Conservation (phyloP, 257 asterid species). For the Penstemon eatonii region DNA sequence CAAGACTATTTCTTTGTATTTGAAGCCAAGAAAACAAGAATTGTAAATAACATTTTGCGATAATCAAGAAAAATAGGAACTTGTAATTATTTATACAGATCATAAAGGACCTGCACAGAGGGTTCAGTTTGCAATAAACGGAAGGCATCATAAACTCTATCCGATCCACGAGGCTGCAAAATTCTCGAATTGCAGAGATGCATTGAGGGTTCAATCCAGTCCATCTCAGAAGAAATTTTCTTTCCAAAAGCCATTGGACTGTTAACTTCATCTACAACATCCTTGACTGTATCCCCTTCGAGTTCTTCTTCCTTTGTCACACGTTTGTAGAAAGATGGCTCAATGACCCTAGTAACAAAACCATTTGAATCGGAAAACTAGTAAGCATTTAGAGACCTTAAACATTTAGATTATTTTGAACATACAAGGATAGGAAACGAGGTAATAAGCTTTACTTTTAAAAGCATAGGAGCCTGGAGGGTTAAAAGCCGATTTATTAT, state of each 20-base stretch:
- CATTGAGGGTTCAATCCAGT: slow-evolving; percentile 61
- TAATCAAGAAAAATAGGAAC: too few relatives aligned
- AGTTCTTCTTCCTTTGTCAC: slow-evolving; percentile 19
- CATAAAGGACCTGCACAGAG: slow-evolving; percentile 54
- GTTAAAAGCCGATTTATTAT: too few relatives aligned
- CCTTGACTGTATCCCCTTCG: slow-evolving; percentile 20
- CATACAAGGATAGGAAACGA: too few relatives aligned
- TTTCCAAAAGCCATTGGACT: slow-evolving; percentile 25
- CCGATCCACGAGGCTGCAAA: slow-evolving; percentile 39
- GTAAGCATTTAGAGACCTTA: not conserved
- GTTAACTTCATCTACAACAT: slow-evolving; percentile 23
- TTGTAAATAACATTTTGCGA: too few relatives aligned
- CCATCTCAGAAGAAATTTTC: slow-evolving; percentile 31
- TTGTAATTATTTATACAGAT: not conserved
- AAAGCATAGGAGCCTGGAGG: too few relatives aligned
- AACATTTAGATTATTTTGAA: not conserved
- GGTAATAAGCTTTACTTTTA: too few relatives aligned
- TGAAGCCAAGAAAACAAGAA: not conserved
- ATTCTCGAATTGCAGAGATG: slow-evolving; percentile 33
- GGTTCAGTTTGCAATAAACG: slow-evolving; percentile 63
- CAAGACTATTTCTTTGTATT: not conserved
- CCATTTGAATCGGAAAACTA: not conserved
- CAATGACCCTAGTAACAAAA: slow-evolving; percentile 42
- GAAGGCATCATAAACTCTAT: slow-evolving; percentile 56
- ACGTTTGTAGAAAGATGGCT: slow-evolving; percentile 24